Percentiles rank a stretch among this genome's conserved stretches.
These are phyloP conservation scores for Ogataea parapolymorpha DNA, from an alignment of 805 yeast genomes.

Conservation along the genomic window DNA sequence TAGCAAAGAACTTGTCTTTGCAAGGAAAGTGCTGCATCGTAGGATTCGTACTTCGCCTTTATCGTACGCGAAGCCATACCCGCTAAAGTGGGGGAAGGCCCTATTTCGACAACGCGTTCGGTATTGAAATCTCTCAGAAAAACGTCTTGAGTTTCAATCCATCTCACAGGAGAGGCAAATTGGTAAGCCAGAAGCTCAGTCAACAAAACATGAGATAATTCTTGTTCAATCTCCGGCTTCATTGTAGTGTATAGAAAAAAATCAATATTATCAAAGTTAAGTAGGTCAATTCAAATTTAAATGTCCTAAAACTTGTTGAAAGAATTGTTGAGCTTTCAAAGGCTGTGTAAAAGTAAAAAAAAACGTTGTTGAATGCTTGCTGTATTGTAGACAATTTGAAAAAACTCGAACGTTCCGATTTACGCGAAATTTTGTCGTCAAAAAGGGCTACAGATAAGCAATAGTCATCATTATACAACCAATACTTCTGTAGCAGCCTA, in stretches of 20 bases:
- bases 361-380: not conserved
- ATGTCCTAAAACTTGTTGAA: slow-evolving; percentile 5
- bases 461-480: no score
- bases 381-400: no score
- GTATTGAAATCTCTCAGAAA: slow-evolving; percentile 90
- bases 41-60: slow-evolving; percentile 92
- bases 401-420: no score
- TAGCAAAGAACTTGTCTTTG: slow-evolving; percentile 94
- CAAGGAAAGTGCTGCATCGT: slow-evolving; percentile 93
- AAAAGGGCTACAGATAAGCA: no score
- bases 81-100: slow-evolving; percentile 97
- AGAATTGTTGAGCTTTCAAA: slow-evolving; percentile 9
- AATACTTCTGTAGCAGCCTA: not conserved
- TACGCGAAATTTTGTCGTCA: no score
- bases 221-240: slow-evolving; percentile 97
- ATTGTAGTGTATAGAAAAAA: slow-evolving; percentile 30
- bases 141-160: slow-evolving; percentile 99
- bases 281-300: no score
- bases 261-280: no score
- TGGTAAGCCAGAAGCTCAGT: slow-evolving; percentile 97
- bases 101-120: slow-evolving; percentile 96
- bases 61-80: slow-evolving; percentile 98
- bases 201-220: slow-evolving; percentile 88
- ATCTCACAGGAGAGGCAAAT: slow-evolving; percentile 98
- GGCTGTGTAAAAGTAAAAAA: not conserved